Conservation (phyloP, 2,329 filamentous ascomycete genomes). For the Beauveria brongniartii region DNA sequence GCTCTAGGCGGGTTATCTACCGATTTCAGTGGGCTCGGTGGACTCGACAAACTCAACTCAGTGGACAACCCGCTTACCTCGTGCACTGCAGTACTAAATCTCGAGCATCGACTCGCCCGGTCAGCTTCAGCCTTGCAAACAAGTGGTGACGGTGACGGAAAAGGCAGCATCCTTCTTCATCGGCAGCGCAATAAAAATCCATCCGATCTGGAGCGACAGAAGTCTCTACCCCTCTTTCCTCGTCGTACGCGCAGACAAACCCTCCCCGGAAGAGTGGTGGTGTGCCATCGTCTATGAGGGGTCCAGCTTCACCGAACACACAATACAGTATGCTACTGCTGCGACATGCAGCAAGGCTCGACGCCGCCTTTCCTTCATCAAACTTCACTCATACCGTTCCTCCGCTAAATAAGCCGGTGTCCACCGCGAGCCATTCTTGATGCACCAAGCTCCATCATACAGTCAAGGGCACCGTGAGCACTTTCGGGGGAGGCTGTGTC, state of each 20-base stretch:
- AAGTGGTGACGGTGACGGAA: background rate
- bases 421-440: slow-evolving; percentile 1
- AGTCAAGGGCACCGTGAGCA: background rate
- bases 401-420: background rate
- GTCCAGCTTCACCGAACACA: background rate
- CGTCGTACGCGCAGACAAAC: background rate
- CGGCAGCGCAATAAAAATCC: background rate
- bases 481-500: background rate
- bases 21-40: background rate
- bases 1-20: background rate
- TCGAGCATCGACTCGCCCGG: background rate
- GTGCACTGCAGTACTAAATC: background rate
- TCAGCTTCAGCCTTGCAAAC: slow-evolving; percentile 10
- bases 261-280: background rate
- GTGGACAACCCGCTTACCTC: background rate
- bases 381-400: background rate
- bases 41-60: background rate
- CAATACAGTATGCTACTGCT: background rate
- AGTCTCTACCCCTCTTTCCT: background rate
- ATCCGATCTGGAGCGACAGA: background rate
- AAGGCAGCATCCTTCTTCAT: background rate
- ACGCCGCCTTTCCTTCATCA: background rate
- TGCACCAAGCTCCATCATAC: background rate
- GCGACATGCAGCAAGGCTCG: background rate
- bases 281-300: slow-evolving; percentile 2